phyloP scores from a whole-genome alignment of 257 asterid species.

The Echium plantagineum region DNA sequence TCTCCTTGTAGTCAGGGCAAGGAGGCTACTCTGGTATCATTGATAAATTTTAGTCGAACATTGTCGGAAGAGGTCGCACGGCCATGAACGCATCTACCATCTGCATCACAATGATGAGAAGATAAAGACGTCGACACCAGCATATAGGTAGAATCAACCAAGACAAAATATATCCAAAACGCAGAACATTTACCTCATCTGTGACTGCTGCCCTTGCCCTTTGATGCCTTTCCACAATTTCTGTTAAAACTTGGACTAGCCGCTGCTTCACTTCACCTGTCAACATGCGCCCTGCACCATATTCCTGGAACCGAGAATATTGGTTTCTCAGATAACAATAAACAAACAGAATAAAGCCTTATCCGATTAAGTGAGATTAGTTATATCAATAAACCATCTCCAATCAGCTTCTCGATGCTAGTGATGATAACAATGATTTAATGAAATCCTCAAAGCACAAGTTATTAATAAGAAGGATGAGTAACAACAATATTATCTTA shows the following conservation, averaged over 20 bases:
- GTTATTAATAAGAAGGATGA: not conserved
- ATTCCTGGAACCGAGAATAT: constrained; percentile 40
- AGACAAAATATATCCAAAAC: not conserved
- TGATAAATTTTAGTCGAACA: constrained; percentile 36
- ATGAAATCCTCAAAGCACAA: not conserved
- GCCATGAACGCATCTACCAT: constrained; percentile 94
- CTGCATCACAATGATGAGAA: constrained; percentile 21
- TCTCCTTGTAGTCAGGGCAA: too few relatives aligned
- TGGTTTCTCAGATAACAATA: not conserved
- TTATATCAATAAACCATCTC: too few relatives aligned
- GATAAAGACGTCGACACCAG: not conserved
- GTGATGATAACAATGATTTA: not conserved
- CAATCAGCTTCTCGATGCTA: not conserved
- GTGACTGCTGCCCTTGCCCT: constrained; percentile 83
- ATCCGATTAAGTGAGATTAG: not conserved
- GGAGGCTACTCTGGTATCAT: too few relatives aligned
- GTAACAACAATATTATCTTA: constrained; percentile 16
- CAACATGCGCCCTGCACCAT: constrained; percentile 82
- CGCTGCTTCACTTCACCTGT: constrained; percentile 84
- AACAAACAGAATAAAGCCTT: not conserved
- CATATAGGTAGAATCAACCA: not conserved
- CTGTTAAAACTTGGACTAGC: constrained; percentile 62
- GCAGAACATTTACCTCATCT: constrained; percentile 49
- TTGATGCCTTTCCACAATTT: constrained; percentile 71
- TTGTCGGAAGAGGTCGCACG: constrained; percentile 69